Conservation (phyloP, 148 eudicot genomes). For the Vaccinium vitisidaea region DNA sequence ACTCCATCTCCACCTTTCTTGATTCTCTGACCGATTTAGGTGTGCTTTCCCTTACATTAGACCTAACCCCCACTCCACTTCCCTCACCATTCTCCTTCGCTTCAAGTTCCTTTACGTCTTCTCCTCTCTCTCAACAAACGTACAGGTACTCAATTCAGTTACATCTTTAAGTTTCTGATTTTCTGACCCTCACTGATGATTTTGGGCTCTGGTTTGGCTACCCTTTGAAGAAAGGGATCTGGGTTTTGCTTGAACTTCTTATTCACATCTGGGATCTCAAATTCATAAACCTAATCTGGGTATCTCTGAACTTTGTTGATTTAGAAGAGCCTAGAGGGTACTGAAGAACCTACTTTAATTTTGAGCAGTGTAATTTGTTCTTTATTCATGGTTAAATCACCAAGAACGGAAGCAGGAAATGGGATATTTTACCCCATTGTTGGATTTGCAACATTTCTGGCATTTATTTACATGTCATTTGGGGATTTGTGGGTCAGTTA, state of each 20-base stretch:
- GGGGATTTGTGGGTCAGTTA: slow-evolving; percentile 53
- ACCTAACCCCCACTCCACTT: background rate
- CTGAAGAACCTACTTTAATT: background rate
- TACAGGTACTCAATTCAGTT: background rate
- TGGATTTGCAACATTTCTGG: slow-evolving; percentile 54
- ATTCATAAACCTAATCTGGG: slow-evolving; percentile 6
- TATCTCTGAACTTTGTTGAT: slow-evolving; percentile 3
- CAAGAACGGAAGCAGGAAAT: slow-evolving; percentile 47
- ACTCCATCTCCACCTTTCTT: background rate
- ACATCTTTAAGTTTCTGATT: background rate
- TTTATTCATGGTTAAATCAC: slow-evolving; percentile 29
- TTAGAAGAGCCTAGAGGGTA: background rate
- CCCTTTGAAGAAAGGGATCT: slow-evolving; percentile 32
- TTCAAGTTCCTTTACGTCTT: background rate
- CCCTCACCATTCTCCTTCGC: background rate
- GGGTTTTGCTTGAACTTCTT: slow-evolving; percentile 8
- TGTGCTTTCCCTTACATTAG: background rate
- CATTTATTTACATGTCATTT: slow-evolving; percentile 67
- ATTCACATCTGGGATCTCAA: slow-evolving; percentile 11
- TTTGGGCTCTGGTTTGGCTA: background rate
- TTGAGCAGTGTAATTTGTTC: slow-evolving; percentile 1
- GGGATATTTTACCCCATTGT: slow-evolving; percentile 63
- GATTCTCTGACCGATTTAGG: slow-evolving; percentile 7
- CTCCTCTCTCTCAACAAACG: background rate
- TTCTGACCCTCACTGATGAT: slow-evolving; percentile 8